Evolutionary conservation across 2,329 filamentous ascomycete species (phyloP).

Genomic region (Podosphaera aphanis): DNA sequence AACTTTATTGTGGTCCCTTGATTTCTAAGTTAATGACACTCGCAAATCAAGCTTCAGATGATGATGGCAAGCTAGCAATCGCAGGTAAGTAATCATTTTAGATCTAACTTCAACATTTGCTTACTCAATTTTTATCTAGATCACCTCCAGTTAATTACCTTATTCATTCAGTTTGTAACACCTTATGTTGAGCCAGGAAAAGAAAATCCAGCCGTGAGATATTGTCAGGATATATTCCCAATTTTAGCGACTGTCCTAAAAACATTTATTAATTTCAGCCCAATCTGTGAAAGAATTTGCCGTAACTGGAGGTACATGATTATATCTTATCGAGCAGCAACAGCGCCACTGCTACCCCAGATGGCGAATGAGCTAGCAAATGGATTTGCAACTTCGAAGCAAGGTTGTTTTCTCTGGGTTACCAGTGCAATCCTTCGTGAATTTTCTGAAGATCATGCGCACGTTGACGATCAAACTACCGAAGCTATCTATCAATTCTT

Average conservation of each 20-base stretch:
- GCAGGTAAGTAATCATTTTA: constrained; percentile 34
- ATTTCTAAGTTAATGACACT: constrained; percentile 66
- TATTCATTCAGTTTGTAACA: constrained; percentile 57
- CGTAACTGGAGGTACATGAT: constrained; percentile 95
- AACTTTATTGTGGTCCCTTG: constrained; percentile 81
- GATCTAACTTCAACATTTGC: neutral
- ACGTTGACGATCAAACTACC: constrained; percentile 59
- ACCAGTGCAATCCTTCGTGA: constrained; percentile 86
- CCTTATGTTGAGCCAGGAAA: constrained; percentile 50
- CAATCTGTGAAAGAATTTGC: constrained; percentile 82
- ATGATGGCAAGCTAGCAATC: constrained; percentile 63
- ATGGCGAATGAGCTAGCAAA: constrained; percentile 73
- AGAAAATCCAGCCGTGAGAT: constrained; percentile 79
- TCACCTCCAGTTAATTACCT: constrained; percentile 74
- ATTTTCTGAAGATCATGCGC: constrained; percentile 75
- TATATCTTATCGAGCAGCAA: constrained; percentile 77
- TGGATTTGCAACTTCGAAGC: constrained; percentile 64
- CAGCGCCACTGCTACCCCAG: constrained; percentile 59
- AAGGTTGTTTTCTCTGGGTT: constrained; percentile 98
- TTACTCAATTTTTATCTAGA: constrained; percentile 25
- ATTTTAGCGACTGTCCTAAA: constrained; percentile 69
- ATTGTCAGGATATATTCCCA: constrained; percentile 85
- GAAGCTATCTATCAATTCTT: constrained; percentile 86
- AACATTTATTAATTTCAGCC: constrained; percentile 64
- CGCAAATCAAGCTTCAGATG: constrained; percentile 63